Evolutionary conservation across 2,329 filamentous ascomycete genomes (phyloP), one percentile per base, ranked within the genome.

Genomic region (Verticillium nonalfalfae): DNA sequence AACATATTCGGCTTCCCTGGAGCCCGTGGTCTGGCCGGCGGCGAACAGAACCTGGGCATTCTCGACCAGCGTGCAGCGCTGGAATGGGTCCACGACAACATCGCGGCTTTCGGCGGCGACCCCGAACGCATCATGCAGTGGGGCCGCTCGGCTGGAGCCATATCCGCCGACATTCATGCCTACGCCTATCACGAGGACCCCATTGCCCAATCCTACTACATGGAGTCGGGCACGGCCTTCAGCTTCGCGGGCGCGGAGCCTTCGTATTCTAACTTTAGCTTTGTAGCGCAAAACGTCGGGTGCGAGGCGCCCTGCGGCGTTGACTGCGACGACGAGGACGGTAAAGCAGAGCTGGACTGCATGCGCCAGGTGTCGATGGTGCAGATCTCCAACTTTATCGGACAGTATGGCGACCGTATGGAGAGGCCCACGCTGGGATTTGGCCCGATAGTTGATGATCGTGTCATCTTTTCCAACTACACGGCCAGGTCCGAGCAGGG

Each of bases 111-210:
- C 18, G 64, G 65, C 34, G 64, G 65, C 56, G 59, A 66, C 26
- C 58, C 61, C 15, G 10, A 9, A 3, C 69, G 72, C 14, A 80
- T 82, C 63, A 75, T 75, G 3, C 70, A 80, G 7, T 78, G 76
- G 66, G 81, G 81, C 15, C 77, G 79, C 69, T 80, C 78, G 21
- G 78, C 81, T 3, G 79, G 81, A 9, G 68, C 72, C 11, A 68
- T 75, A 3, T 68, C 71, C 33, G 74, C 73, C 3, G 78, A 81
- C 62, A 69, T 74, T 64, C 73, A 78, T 61, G 72, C 74, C 62
- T 79, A 76, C 63, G 78, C 79, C 11, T 81, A 73, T 78, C 64
- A 69, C 21, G 69, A 80, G 5, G 74, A 82, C 60, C 79, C 80
- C 3, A 78, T 82, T 50, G 75, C 76, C 1, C 67, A 71, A 7